Evolutionary conservation across 2,329 filamentous ascomycete genomes (phyloP).

Genomic region (Trichoderma guizhouense): DNA sequence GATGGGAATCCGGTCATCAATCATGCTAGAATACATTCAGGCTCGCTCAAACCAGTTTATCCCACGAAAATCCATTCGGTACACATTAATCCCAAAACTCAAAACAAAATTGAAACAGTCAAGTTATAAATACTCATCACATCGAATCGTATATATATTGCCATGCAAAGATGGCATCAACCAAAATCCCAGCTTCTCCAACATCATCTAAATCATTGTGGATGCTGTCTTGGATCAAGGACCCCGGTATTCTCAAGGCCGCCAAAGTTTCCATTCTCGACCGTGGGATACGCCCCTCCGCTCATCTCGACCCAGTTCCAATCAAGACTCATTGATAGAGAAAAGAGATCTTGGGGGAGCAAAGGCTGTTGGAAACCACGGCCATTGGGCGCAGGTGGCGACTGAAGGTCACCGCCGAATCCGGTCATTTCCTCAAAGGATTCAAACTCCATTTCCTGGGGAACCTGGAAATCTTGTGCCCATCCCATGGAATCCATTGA

Average conservation of each 20-base stretch:
- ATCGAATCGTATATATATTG: not conserved
- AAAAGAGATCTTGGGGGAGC: constrained; percentile 89
- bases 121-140: not conserved
- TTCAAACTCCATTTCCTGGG: constrained; percentile 43
- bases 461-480: constrained; percentile 45
- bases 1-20: not conserved
- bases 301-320: constrained; percentile 76
- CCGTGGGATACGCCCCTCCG: constrained; percentile 60
- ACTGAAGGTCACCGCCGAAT: constrained; percentile 39
- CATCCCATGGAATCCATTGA: constrained; percentile 44
- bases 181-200: not conserved
- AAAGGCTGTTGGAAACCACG: constrained; percentile 73
- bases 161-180: not conserved
- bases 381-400: constrained; percentile 31
- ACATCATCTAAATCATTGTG: not conserved
- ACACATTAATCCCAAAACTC: not conserved
- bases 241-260: constrained; percentile 4
- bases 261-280: constrained; percentile 58
- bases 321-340: constrained; percentile 92
- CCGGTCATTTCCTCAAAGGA: constrained; percentile 40
- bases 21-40: not conserved
- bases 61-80: not conserved
- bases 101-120: not conserved
- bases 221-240: not conserved
- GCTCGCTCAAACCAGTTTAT: not conserved